Evolutionary conservation across 2,329 filamentous ascomycete species (phyloP).

Genomic region (Aureobasidium sp.): DNA sequence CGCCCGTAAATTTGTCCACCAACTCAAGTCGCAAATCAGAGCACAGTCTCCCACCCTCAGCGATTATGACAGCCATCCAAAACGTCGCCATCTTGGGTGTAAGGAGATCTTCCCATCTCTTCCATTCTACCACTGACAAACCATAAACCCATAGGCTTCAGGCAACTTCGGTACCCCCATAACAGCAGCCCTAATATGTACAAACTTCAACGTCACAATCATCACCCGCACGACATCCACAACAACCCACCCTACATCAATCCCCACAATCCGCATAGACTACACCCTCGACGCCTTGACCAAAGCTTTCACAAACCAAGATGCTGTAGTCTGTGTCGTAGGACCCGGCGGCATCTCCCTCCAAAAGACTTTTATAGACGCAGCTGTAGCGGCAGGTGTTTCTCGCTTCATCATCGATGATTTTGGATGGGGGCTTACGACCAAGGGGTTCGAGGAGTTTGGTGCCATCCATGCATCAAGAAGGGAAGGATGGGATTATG

Average conservation of each 20-base stretch:
- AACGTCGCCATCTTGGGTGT: slow-evolving; percentile 18
- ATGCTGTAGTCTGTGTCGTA: slow-evolving; percentile 26
- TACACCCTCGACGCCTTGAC: slow-evolving; percentile 53
- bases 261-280: slow-evolving; percentile 42
- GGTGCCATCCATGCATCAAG: slow-evolving; percentile 13
- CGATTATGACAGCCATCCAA: neutral
- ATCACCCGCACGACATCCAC: slow-evolving; percentile 53
- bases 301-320: slow-evolving; percentile 30
- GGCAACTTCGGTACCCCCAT: slow-evolving; percentile 29
- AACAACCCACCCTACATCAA: slow-evolving; percentile 33
- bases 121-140: neutral
- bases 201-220: slow-evolving; percentile 55
- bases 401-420: slow-evolving; percentile 27
- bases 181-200: slow-evolving; percentile 20
- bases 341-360: slow-evolving; percentile 21
- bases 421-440: slow-evolving; percentile 37
- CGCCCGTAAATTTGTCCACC: too few species aligned
- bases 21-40: too few species aligned
- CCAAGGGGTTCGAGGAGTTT: slow-evolving; percentile 19
- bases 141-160: slow-evolving; percentile 16
- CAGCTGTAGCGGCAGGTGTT: slow-evolving; percentile 25
- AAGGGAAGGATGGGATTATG: slow-evolving; percentile 26
- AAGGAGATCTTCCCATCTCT: neutral
- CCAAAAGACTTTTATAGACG: slow-evolving; percentile 24
- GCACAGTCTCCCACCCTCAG: too few species aligned